Conservation (phyloP, 2,329 filamentous ascomycete species). For the Exophiala sp. region DNA sequence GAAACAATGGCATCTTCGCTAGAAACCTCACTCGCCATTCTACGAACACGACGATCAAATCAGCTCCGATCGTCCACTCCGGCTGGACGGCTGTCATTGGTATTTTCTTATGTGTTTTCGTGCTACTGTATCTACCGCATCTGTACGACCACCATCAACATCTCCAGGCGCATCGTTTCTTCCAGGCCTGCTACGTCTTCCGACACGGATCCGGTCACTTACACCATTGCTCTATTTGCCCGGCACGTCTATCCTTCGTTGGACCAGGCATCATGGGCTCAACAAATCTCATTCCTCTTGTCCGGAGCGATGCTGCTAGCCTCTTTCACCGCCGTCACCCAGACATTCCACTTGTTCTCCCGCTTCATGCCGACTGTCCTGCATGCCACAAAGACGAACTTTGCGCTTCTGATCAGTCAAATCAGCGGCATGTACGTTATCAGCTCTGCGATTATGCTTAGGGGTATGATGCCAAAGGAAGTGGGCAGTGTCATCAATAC, state of each 20-base stretch:
- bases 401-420: slow-evolving; percentile 75
- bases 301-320: slow-evolving; percentile 78
- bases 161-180: slow-evolving; percentile 56
- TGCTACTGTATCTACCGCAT: slow-evolving; percentile 84
- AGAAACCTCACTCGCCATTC: slow-evolving; percentile 59
- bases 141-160: slow-evolving; percentile 65
- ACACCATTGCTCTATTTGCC: slow-evolving; percentile 73
- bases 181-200: slow-evolving; percentile 52
- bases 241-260: slow-evolving; percentile 80
- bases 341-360: slow-evolving; percentile 78
- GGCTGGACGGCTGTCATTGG: slow-evolving; percentile 61
- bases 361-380: slow-evolving; percentile 70
- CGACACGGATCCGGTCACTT: slow-evolving; percentile 77
- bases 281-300: slow-evolving; percentile 78
- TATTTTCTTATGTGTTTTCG: slow-evolving; percentile 67
- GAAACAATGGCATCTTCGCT: slow-evolving; percentile 75
- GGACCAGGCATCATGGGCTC: slow-evolving; percentile 77
- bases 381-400: slow-evolving; percentile 70
- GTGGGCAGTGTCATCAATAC: slow-evolving; percentile 74
- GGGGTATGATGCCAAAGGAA: slow-evolving; percentile 74
- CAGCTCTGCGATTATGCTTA: slow-evolving; percentile 69
- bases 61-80: slow-evolving; percentile 66
- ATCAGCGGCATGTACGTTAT: slow-evolving; percentile 84
- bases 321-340: slow-evolving; percentile 77
- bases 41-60: slow-evolving; percentile 61